phyloP scores from a whole-genome alignment of 2,329 filamentous ascomycete genomes.

The Verticillium longisporum region DNA sequence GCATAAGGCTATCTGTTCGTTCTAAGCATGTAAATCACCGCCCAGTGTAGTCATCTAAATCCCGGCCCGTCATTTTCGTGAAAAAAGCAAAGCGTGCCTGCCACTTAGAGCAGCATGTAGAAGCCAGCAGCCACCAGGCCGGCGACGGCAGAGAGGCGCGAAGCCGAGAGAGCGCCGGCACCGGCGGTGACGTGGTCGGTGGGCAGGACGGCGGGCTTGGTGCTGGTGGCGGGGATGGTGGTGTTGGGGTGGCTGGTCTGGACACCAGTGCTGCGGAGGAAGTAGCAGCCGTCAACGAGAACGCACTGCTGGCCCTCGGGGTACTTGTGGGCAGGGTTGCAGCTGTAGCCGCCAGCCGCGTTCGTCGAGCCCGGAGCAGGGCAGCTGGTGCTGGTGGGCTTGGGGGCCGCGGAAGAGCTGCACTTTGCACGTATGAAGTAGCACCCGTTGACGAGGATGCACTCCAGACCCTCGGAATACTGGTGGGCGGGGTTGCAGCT shows the following conservation, averaged over 20 bases:
- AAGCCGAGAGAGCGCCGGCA: background rate
- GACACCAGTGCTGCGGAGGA: conserved; percentile 1
- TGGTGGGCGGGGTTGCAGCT: conserved; percentile 14
- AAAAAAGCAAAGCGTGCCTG: too few species aligned
- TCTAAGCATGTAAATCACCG: too few species aligned
- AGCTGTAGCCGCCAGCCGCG: conserved; percentile 11
- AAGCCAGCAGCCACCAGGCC: background rate
- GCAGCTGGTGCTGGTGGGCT: background rate
- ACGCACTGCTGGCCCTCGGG: conserved; percentile 12
- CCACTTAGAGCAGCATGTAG: background rate
- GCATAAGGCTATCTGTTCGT: too few species aligned
- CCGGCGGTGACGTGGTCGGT: background rate
- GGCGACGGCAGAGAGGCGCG: background rate
- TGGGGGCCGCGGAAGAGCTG: background rate
- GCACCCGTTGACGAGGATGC: conserved; percentile 4
- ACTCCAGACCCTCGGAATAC: conserved; percentile 8
- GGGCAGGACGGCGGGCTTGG: background rate
- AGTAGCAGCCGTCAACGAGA: conserved; percentile 9
- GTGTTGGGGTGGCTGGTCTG: background rate
- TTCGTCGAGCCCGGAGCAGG: conserved; percentile 6
- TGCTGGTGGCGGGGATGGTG: background rate
- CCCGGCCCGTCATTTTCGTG: too few species aligned
- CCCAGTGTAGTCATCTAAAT: too few species aligned
- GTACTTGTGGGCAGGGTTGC: conserved; percentile 15
- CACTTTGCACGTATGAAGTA: conserved; percentile 1